Base-by-base conservation (phyloP, 495 filamentous ascomycete genomes). In the Rhypophila decipiens region DNA sequence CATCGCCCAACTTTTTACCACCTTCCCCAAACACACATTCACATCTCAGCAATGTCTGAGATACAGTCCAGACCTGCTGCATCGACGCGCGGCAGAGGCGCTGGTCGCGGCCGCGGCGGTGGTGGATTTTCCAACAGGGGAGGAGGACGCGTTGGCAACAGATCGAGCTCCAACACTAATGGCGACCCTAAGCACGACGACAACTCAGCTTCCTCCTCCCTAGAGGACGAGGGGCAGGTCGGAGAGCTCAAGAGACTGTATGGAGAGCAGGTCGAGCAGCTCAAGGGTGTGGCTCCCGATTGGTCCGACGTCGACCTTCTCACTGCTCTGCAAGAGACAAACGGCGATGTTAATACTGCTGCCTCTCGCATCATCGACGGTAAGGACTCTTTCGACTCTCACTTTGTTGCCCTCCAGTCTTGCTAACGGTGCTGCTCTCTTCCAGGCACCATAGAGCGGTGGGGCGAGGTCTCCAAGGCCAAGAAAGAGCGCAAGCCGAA, bases 391-490 rank as follows among this genome's bases (percentile, higher is more conserved):
- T 9, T 29, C 20, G 17, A 15, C 19, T 13, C 39, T 29, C 27
- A 4, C 24, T 19, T 19, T 36, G 18, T 12, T n/a, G 42, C 5
- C 35, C 31, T 18, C 33, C n/a, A 21, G 19, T 40, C 13, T 7
- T 19, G 1, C 3, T 35, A 3, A 18, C 20, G 18, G 2, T 21
- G 19, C 7, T 12, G 9, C 37, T 17, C 31, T 13, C 40, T 34
- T 31, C 37, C 59, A 96, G 91, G 91, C 53, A 83, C 83, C 46
- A 85, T 95, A 55, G 82, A 89, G 51, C 89, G 91, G 74, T 99
- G 94, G 86, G 87, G 84, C 50, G 89, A 96, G 68, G 90, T 97
- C 60, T 88, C 91, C 70, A 95, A 95, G 77, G 84, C 84, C 65
- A 85, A 83, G 61, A 87, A 89, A 68, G 87, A 93, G 61, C 76